Evolutionary conservation across 73 alveolate genomes (phyloP).

Genomic region (Stentor coeruleus): DNA sequence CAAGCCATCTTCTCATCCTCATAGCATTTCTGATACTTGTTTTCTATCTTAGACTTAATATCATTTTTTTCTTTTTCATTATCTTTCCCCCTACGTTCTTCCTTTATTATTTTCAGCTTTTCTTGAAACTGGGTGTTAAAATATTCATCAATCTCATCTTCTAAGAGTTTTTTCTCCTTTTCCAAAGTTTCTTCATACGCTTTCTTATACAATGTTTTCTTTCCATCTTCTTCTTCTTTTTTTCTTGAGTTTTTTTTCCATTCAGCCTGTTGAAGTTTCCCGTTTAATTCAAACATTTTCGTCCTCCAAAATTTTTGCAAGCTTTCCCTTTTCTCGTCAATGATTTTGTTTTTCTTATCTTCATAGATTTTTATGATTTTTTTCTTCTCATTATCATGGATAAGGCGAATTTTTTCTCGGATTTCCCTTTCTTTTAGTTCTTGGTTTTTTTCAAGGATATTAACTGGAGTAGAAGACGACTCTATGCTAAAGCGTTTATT

Average conservation of each 20-base stretch:
- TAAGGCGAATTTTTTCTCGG: too few species aligned
- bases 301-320: not conserved
- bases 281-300: not conserved
- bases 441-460: too few species aligned
- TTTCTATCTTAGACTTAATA: not conserved
- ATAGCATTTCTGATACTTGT: not conserved
- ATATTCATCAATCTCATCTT: not conserved
- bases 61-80: not conserved
- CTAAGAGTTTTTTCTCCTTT: not conserved
- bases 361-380: not conserved
- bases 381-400: too few species aligned
- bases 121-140: not conserved
- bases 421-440: too few species aligned
- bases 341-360: not conserved
- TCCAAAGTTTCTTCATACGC: not conserved
- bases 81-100: not conserved
- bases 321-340: not conserved
- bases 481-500: too few species aligned
- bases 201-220: not conserved
- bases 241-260: not conserved
- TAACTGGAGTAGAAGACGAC: too few species aligned
- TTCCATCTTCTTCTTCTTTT: not conserved
- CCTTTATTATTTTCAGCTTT: not conserved
- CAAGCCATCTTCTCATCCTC: too few species aligned
- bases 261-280: conserved; percentile 5